These are phyloP conservation scores for Osmanthus fragrans DNA, from an alignment of 257 asterid genomes.

Conservation along the genomic window DNA sequence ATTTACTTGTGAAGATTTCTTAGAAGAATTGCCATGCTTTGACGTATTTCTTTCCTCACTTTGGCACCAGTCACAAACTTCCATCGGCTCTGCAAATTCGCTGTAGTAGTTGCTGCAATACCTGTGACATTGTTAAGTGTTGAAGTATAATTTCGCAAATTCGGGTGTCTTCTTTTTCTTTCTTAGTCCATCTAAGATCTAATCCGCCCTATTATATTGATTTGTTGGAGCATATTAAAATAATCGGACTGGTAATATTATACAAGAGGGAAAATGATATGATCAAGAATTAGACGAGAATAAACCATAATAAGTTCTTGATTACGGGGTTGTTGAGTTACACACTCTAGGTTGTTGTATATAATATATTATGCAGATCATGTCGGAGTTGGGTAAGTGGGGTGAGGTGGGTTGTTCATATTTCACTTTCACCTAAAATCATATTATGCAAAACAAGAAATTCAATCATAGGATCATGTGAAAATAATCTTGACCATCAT, in stretches of 20 bases:
- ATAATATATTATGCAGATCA: too few relatives aligned
- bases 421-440: not conserved
- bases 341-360: not conserved
- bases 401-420: not conserved
- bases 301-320: not conserved
- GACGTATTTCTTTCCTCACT: slow-evolving; percentile 49
- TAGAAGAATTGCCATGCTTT: slow-evolving; percentile 31
- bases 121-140: slow-evolving; percentile 31
- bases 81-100: slow-evolving; percentile 56
- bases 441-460: slow-evolving; percentile 12
- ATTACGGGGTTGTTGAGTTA: not conserved
- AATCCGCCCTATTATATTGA: not conserved
- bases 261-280: not conserved
- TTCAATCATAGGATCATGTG: not conserved
- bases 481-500: slow-evolving; percentile 11
- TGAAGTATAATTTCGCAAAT: not conserved
- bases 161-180: not conserved
- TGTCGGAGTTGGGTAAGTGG: not conserved
- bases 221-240: not conserved
- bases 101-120: slow-evolving; percentile 93
- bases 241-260: not conserved
- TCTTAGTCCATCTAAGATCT: not conserved
- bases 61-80: slow-evolving; percentile 90
- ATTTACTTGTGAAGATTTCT: slow-evolving; percentile 36
- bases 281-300: not conserved